Base-by-base conservation (phyloP, 768 basidiomycete species). In the Udeniomyces megalosporus region DNA sequence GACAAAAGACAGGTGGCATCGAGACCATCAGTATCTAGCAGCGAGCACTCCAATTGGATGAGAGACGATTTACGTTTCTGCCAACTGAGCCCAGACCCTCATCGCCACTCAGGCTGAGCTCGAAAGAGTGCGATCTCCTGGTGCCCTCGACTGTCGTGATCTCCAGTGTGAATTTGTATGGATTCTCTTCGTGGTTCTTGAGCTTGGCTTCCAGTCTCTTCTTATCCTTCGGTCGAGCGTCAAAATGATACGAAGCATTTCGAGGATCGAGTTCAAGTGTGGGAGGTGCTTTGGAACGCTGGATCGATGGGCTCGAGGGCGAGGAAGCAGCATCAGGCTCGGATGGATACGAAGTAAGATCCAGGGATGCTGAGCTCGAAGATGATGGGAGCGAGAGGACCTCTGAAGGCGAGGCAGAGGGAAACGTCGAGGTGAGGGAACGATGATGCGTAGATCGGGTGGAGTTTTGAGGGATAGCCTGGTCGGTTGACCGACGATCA, bases 141-240 rank as follows among this genome's bases (percentile, higher is more conserved):
- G 4, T 38, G 35, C 44, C 10, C 44, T 28, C 24, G 55, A 44
- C 38, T 42, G 22, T 42, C 4, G 7, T 3, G 48, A 85, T 80
- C 29, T 78, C 77, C 12, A 91, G 77, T 17, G 81, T 76, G 66
- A 88, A 85, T 59, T 77, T 75, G 46, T 80, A 79, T 14, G 82
- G 77, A 66, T 88, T 84, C 4, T 77, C 75, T 62, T 78, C 77
- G 60, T 81, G 80, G 3, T 81, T 77, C 34, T 78, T 79, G 61
- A 91, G 71, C 35, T 75, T 73, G 4, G 84, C 86, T 38, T 78
- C 79, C 28, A 57, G 17, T 42, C 17, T 8, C 8, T 17, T 17
- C 38, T 42, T 42, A 8, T 42, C 38, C 17, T 42, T 42, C 10
- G 10, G 38, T 42, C 38, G 38, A 42, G 10, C 48, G 26, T 64